A percentile compares a stretch with the other conserved stretches of the same genome.
phyloP scores from a whole-genome alignment of 2,329 filamentous ascomycete genomes.

The Proliferodiscus dingleyae region DNA sequence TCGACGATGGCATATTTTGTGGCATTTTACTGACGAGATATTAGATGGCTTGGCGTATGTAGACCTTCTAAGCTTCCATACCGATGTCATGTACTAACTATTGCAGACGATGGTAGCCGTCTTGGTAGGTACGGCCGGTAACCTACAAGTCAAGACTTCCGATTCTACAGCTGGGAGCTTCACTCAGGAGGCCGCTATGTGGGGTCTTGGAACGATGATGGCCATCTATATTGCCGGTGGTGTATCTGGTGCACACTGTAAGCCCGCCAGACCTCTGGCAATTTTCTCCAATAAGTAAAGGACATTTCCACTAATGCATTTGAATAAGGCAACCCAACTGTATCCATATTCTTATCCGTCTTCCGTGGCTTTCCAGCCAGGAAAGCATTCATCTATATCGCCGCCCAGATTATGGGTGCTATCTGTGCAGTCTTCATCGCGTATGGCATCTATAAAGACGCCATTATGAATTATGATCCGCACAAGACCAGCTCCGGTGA shows the following conservation, averaged over 20 bases:
- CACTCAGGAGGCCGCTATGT: neutral
- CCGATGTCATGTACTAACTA: neutral
- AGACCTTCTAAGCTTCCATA: neutral
- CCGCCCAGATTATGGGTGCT: neutral
- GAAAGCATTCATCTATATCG: neutral
- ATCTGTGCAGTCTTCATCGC: neutral
- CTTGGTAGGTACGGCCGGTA: neutral
- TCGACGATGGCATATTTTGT: no score
- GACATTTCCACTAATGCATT: neutral
- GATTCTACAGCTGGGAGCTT: neutral
- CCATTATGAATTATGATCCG: neutral
- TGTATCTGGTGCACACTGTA: neutral
- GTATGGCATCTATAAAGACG: neutral
- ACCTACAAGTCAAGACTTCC: neutral
- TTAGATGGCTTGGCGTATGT: neutral
- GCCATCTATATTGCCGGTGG: neutral
- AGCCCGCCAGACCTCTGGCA: neutral
- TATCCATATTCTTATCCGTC: neutral
- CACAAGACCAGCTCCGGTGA: neutral
- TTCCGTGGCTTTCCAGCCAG: neutral
- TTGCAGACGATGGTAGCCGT: neutral
- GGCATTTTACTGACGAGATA: no score
- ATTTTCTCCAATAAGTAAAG: neutral
- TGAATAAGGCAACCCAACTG: neutral
- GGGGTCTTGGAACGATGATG: neutral